Evolutionary conservation across 257 asterid genomes (phyloP).

Genomic region (Solanum arcanum): DNA sequence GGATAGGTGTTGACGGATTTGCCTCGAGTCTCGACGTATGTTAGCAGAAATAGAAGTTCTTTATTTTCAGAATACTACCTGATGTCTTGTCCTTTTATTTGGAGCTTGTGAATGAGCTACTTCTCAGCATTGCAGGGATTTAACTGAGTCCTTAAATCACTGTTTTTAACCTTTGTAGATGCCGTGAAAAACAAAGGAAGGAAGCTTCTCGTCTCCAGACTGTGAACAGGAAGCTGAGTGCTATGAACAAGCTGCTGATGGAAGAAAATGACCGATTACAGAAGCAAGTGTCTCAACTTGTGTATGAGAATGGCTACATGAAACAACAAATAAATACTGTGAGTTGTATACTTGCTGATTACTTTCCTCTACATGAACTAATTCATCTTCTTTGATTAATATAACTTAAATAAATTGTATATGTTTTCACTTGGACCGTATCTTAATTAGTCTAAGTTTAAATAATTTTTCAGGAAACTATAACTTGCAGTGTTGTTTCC

Average conservation of each 20-base stretch:
- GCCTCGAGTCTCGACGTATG: neutral
- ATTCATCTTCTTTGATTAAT: neutral
- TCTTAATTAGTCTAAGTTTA: neutral
- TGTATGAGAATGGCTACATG: slow-evolving; percentile 82
- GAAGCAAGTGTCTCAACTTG: slow-evolving; percentile 81
- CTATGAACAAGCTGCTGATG: slow-evolving; percentile 92
- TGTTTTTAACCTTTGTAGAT: slow-evolving; percentile 20
- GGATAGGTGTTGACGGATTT: neutral
- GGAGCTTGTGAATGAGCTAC: neutral
- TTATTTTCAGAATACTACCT: neutral
- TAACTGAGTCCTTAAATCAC: neutral
- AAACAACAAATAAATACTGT: slow-evolving; percentile 71
- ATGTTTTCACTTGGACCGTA: neutral
- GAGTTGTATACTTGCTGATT: slow-evolving; percentile 8
- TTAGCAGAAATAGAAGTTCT: neutral
- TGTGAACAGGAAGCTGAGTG: slow-evolving; percentile 72
- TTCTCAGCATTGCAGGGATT: neutral
- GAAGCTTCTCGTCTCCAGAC: slow-evolving; percentile 82
- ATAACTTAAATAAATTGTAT: neutral
- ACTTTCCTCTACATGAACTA: neutral
- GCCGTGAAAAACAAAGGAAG: slow-evolving; percentile 92
- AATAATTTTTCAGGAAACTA: neutral
- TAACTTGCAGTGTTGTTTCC: neutral
- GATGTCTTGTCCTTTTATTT: neutral
- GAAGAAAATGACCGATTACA: slow-evolving; percentile 96